Conservation (phyloP, 1,284 basidiomycete genomes). For the Cryptococcus deneoformans region DNA sequence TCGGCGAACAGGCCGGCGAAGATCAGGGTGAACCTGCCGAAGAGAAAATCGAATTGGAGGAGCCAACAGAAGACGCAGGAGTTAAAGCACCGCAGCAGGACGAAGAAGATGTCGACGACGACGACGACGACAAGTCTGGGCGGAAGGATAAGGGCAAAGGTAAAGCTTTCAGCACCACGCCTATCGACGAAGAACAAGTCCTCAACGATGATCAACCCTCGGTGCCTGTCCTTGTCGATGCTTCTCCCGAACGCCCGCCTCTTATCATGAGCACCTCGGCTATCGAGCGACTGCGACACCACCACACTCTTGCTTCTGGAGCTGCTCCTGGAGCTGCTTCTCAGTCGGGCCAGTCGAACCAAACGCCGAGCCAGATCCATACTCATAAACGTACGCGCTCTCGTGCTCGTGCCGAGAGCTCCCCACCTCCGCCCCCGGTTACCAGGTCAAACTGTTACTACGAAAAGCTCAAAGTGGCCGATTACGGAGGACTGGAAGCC, state of each 20-base stretch:
- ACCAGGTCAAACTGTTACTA: conserved; percentile 39
- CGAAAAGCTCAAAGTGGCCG: conserved; percentile 27
- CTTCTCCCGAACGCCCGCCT: conserved; percentile 1
- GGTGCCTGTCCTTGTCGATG: not conserved
- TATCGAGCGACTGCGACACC: conserved; percentile 15
- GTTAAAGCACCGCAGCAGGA: not conserved
- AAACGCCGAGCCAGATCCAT: not conserved
- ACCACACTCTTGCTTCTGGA: conserved; percentile 10
- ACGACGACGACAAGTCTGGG: not conserved
- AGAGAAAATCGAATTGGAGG: too few relatives aligned
- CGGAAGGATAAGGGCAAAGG: not conserved
- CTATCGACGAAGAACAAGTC: conserved; percentile 1
- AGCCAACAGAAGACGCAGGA: too few relatives aligned
- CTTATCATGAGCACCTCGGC: conserved; percentile 9
- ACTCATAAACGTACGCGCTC: not conserved
- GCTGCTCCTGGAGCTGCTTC: not conserved
- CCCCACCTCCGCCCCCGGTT: conserved; percentile 16
- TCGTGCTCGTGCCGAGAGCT: not conserved
- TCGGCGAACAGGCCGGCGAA: too few relatives aligned
- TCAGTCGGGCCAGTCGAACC: not conserved
- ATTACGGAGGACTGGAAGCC: conserved; percentile 15
- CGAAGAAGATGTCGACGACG: not conserved
- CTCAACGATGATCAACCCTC: not conserved
- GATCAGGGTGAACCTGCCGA: too few relatives aligned
- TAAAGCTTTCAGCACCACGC: not conserved